Conservation (phyloP, 306 rosid species). For the Acacia confusa region DNA sequence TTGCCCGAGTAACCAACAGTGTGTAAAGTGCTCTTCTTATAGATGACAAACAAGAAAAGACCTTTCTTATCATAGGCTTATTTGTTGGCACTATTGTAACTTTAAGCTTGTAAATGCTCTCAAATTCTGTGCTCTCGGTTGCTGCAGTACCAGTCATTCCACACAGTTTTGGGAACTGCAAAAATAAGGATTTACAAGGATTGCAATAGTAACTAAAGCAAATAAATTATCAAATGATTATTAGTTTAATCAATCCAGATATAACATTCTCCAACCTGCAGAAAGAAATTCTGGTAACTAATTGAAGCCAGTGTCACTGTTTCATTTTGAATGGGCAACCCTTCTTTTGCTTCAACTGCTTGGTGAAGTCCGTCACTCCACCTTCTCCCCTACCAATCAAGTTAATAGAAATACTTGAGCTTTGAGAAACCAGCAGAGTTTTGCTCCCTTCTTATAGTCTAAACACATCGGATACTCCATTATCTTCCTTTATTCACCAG, state of each 20-base stretch:
- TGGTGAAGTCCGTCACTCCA: conserved; percentile 99
- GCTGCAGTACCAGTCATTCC: conserved; percentile 99
- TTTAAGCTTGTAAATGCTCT: conserved; percentile 97
- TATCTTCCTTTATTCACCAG: conserved; percentile 4
- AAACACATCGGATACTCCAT: conserved; percentile 8
- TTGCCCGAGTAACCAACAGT: conserved; percentile 10
- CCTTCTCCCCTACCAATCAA: conserved; percentile 78
- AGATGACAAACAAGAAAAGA: conserved; percentile 37
- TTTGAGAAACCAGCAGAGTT: conserved; percentile 31
- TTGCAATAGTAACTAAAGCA: conserved; percentile 24
- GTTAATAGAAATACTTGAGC: conserved; percentile 22
- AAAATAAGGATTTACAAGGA: conserved; percentile 30
- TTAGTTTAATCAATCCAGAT: conserved; percentile 21
- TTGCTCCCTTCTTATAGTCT: conserved; percentile 13
- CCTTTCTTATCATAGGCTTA: conserved; percentile 97
- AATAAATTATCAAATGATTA: conserved; percentile 27
- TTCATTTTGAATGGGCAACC: conserved; percentile 93
- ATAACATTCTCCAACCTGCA: conserved; percentile 66
- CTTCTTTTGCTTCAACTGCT: conserved; percentile 99
- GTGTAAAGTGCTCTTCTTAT: conserved; percentile 15
- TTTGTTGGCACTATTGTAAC: conserved; percentile 95
- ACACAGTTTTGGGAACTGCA: conserved; percentile 95
- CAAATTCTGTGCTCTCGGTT: conserved; percentile 95
- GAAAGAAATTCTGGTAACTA: conserved; percentile 97
- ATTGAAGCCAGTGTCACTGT: conserved; percentile 95